A percentile compares a stretch with the other conserved stretches of the same genome.
phyloP scores from a whole-genome alignment of 805 yeast species.

The Saccharomycopsis sp. region DNA sequence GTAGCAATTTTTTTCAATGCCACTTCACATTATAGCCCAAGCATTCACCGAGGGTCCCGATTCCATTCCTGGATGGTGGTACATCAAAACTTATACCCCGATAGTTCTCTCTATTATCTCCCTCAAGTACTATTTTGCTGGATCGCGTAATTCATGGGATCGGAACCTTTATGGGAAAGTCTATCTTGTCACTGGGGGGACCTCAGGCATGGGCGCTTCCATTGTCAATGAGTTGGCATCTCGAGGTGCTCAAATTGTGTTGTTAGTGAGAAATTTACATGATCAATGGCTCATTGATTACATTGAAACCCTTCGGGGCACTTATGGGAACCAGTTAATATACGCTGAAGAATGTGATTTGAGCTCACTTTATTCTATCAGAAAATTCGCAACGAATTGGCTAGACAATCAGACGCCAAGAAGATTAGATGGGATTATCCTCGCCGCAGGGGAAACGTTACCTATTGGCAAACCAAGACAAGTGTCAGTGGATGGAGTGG shows the following conservation, averaged over 20 bases:
- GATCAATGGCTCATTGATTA: conserved; percentile 78
- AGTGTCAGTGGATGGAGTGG: conserved; percentile 75
- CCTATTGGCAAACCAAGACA: conserved; percentile 66
- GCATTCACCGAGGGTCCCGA: conserved; percentile 67
- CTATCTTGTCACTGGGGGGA: conserved; percentile 82
- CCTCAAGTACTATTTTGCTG: conserved; percentile 69
- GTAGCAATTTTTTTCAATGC: too few relatives aligned
- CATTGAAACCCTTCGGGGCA: conserved; percentile 67
- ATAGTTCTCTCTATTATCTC: conserved; percentile 38
- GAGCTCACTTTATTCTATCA: conserved; percentile 59
- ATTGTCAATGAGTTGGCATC: conserved; percentile 67
- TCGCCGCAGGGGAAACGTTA: conserved; percentile 77
- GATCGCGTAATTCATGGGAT: conserved; percentile 83
- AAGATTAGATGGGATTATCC: conserved; percentile 80
- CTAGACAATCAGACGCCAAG: conserved; percentile 86
- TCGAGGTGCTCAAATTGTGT: conserved; percentile 79
- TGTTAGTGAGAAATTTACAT: conserved; percentile 55
- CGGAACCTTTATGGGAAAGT: conserved; percentile 89
- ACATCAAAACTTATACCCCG: conserved; percentile 54
- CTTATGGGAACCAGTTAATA: conserved; percentile 63
- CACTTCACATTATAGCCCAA: conserved; percentile 71
- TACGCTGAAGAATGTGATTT: conserved; percentile 91
- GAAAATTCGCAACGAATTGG: conserved; percentile 94
- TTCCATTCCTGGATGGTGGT: conserved; percentile 65
- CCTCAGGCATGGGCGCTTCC: conserved; percentile 81